Evolutionary conservation across 768 basidiomycete genomes (phyloP).

Genomic region (Boletus pseudopeckii): DNA sequence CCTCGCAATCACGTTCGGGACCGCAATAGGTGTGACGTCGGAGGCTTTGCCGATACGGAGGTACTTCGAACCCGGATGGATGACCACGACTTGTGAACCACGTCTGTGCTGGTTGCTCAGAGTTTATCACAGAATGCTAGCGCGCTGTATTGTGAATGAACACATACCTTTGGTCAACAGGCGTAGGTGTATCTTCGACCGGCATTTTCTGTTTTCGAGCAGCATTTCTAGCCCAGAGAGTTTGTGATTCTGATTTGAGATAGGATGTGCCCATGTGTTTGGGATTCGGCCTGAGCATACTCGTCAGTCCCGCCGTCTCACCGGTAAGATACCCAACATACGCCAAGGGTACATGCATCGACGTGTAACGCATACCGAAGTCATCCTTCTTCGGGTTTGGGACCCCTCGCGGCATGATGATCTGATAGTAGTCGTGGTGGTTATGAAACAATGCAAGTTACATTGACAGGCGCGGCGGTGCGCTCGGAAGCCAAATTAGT

Average conservation of each 20-base stretch:
- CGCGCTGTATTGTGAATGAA: constrained; percentile 3
- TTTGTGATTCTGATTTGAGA: constrained; percentile 72
- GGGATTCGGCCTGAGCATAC: constrained; percentile 58
- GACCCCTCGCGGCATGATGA: constrained; percentile 72
- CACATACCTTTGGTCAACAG: constrained; percentile 47
- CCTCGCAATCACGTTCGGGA: constrained; percentile 74
- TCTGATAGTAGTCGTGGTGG: neutral
- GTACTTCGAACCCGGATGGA: constrained; percentile 75
- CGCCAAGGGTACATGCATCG: constrained; percentile 78
- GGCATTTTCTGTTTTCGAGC: constrained; percentile 47
- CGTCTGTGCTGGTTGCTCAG: constrained; percentile 46
- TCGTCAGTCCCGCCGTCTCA: constrained; percentile 11
- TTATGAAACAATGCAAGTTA: neutral
- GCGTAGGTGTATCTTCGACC: constrained; percentile 36
- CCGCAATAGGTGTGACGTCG: constrained; percentile 65
- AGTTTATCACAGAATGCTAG: constrained; percentile 22
- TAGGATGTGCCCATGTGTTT: constrained; percentile 79
- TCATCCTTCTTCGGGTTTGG: constrained; percentile 81
- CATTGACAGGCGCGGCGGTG: neutral
- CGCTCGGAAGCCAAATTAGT: constrained; percentile 10
- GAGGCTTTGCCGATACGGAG: constrained; percentile 74
- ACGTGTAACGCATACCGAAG: constrained; percentile 75
- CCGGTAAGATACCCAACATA: constrained; percentile 33
- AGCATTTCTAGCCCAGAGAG: constrained; percentile 69
- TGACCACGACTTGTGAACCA: constrained; percentile 73